Base-by-base conservation (phyloP, 2,329 filamentous ascomycete species). In the Fusarium beomiforme region DNA sequence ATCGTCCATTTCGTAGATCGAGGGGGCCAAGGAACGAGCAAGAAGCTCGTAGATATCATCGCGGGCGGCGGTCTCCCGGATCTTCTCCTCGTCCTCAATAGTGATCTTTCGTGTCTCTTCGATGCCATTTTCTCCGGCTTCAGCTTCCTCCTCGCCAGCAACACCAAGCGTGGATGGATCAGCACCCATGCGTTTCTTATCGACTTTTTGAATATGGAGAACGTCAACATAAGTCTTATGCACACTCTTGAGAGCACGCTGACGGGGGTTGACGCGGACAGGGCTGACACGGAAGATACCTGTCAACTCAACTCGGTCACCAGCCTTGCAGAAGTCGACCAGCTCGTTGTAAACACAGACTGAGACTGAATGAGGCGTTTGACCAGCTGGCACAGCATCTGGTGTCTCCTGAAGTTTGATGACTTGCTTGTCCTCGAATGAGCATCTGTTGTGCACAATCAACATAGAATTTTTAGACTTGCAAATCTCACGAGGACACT, bases 191-290 rank as follows among this genome's bases (percentile, higher is more conserved):
- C 96, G 92, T 82, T 94, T 96, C 83, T 95, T 95, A 82, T 99
- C 95, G 5, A 97, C 93, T 81, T 99, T 99, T 78, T 98, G 95
- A 42, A 98, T 93, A 78, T 99, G 96, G 47, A 98, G 83, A 49
- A 95, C 94, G 81, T 99, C 96, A 56, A 99, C 92, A 72, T 97
- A 99, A 0, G 96, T 99, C 86, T 98, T 99, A 88, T 97, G 97
- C 41, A 99, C 90, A 70, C 94, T 93, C 86, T 98, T 98, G 78
- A 98, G 90, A 0, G 93, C 93, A 68, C 96, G 88, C 83, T 98
- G 95, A 23, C 95, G 91, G 24, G 96, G 95, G 78, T 98, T 99
- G 69, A 98, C 91, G 23, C 96, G 92, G 57, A 99, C 94, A 49
- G 95, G 93, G 73, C 93, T 97, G 79, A 94, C 94, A 71, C 96